A percentile compares a stretch with the other conserved stretches of the same genome.
These are phyloP conservation scores for Phytophthora fragariae DNA, from an alignment of 352 stramenopile genomes.

Conservation along the genomic window DNA sequence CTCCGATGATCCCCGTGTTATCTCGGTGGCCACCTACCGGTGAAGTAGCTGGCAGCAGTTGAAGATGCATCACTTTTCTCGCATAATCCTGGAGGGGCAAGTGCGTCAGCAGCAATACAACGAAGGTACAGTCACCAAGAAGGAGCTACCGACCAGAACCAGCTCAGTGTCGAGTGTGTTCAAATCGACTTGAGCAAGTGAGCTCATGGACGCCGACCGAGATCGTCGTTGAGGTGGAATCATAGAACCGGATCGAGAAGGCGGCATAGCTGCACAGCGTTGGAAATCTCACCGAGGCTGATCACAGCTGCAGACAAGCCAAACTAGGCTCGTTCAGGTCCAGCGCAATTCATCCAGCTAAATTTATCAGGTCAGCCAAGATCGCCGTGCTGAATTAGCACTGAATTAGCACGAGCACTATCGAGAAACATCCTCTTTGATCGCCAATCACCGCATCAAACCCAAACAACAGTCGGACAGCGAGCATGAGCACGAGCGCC, in stretches of 20 bases:
- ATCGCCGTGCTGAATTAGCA: constrained; percentile 2
- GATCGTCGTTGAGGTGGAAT: constrained; percentile 31
- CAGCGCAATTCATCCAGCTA: not conserved
- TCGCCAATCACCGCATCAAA: not conserved
- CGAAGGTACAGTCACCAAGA: not conserved
- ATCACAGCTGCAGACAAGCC: not conserved
- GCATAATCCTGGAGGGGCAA: constrained; percentile 38
- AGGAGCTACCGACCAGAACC: constrained; percentile 29
- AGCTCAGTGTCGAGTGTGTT: constrained; percentile 35
- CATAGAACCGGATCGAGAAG: constrained; percentile 23
- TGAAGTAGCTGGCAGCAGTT: constrained; percentile 33
- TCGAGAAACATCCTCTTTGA: not conserved
- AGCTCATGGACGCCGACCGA: constrained; percentile 40
- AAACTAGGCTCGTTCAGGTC: not conserved
- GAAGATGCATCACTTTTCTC: constrained; percentile 43
- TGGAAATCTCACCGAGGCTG: not conserved
- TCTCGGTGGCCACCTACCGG: constrained; percentile 15
- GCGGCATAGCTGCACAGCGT: constrained; percentile 6
- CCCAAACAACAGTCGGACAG: not conserved
- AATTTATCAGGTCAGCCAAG: not conserved
- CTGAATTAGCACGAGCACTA: not conserved
- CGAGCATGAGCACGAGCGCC: not conserved
- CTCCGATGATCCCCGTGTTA: not conserved
- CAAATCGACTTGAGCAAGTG: constrained; percentile 43
- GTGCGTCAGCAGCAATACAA: not conserved